Evolutionary conservation across 2,329 filamentous ascomycete species (phyloP).

Genomic region (Fusarium chaquense): DNA sequence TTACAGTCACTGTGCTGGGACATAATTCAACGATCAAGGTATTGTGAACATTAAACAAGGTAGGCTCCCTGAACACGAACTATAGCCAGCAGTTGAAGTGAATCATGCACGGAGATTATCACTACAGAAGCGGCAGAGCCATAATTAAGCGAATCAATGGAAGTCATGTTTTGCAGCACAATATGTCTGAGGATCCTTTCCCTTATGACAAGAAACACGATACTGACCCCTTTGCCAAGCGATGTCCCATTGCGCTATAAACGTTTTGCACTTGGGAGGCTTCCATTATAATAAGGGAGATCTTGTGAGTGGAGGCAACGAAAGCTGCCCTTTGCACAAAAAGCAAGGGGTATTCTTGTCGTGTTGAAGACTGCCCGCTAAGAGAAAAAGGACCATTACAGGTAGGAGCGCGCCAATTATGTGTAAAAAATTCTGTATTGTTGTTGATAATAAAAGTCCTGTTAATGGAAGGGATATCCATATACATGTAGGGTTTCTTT

Average conservation of each 20-base stretch:
- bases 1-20: neutral
- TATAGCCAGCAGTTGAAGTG: neutral
- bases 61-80: neutral
- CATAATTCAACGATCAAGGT: neutral
- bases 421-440: neutral
- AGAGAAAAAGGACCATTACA: neutral
- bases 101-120: conserved; percentile 20
- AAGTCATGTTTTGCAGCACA: neutral
- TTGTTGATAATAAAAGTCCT: neutral
- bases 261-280: neutral
- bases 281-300: conserved; percentile 10
- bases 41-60: neutral
- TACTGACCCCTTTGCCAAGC: conserved; percentile 6
- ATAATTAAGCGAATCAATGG: conserved; percentile 6
- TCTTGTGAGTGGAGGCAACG: conserved; percentile 7
- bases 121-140: neutral
- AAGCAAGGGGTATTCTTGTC: conserved; percentile 20
- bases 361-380: neutral
- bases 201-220: conserved; percentile 1
- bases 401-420: neutral
- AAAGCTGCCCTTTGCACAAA: conserved; percentile 8
- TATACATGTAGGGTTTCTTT: conserved; percentile 28
- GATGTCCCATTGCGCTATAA: conserved; percentile 1
- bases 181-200: conserved; percentile 17
- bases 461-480: neutral